Evolutionary conservation across 345 rosid species (phyloP).

Genomic region (Crucihimalaya himalaica): DNA sequence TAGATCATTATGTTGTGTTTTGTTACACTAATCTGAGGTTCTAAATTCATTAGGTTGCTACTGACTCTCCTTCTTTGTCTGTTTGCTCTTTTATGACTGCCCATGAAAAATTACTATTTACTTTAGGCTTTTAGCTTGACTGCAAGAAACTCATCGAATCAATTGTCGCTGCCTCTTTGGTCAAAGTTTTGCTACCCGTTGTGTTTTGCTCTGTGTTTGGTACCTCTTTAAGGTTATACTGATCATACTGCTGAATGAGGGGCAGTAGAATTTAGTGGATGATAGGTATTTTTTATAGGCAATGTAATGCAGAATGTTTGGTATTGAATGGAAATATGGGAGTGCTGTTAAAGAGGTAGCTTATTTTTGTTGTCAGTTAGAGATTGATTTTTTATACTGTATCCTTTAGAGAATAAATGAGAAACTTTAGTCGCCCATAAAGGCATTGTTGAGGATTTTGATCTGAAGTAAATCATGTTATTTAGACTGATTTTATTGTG

Average conservation of each 20-base stretch:
- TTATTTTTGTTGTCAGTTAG: conserved; percentile 21
- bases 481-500: not conserved
- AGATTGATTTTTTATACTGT: not conserved
- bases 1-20: not conserved
- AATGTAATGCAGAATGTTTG: not conserved
- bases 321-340: not conserved
- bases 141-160: not conserved
- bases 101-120: not conserved
- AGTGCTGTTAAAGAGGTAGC: not conserved
- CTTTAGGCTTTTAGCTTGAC: not conserved
- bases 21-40: not conserved
- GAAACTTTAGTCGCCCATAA: not conserved
- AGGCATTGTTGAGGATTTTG: not conserved
- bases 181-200: not conserved
- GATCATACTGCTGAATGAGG: not conserved
- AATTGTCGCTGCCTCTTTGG: not conserved
- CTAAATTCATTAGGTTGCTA: not conserved
- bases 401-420: conserved; percentile 7
- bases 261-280: not conserved
- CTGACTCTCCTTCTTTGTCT: not conserved
- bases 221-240: not conserved
- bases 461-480: not conserved
- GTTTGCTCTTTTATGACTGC: not conserved
- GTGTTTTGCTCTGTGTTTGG: conserved; percentile 20
- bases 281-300: not conserved